phyloP scores from a whole-genome alignment of 1,284 basidiomycete genomes.

The Fomitopsis palustris region DNA sequence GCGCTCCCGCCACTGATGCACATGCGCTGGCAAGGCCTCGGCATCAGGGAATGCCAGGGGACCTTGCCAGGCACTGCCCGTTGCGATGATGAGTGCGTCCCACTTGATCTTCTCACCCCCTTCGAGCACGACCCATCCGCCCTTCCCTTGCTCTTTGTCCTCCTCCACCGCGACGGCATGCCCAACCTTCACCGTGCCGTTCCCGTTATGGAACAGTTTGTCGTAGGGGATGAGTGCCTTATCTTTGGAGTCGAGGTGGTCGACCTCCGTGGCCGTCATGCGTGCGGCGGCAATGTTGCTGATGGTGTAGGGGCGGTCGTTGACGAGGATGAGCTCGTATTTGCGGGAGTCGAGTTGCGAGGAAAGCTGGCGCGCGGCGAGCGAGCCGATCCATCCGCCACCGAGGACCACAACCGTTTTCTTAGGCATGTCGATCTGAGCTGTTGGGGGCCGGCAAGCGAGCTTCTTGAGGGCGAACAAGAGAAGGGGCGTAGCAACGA shows the following conservation, averaged over 20 bases:
- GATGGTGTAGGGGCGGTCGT: constrained; percentile 29
- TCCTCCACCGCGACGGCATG: constrained; percentile 41
- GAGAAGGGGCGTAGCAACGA: neutral
- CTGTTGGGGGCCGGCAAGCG: neutral
- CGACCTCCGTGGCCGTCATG: constrained; percentile 29
- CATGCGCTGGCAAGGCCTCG: constrained; percentile 35
- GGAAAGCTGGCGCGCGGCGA: constrained; percentile 29
- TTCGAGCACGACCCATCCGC: constrained; percentile 43
- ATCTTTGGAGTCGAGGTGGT: constrained; percentile 27
- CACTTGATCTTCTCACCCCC: constrained; percentile 48
- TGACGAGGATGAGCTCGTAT: constrained; percentile 34
- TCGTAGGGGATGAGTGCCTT: constrained; percentile 38
- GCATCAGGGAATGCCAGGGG: constrained; percentile 43
- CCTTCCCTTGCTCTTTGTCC: constrained; percentile 28
- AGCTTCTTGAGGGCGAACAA: neutral
- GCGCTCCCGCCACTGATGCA: constrained; percentile 41
- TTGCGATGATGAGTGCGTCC: constrained; percentile 51
- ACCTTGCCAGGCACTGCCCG: constrained; percentile 54
- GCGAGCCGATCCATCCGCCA: constrained; percentile 31
- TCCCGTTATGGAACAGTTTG: constrained; percentile 42
- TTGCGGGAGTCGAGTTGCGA: constrained; percentile 28
- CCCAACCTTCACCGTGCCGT: constrained; percentile 43
- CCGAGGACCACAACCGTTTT: constrained; percentile 30
- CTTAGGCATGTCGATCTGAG: neutral
- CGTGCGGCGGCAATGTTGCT: constrained; percentile 32